Conservation (phyloP, 2,329 filamentous ascomycete genomes). For the Capronia coronata region DNA sequence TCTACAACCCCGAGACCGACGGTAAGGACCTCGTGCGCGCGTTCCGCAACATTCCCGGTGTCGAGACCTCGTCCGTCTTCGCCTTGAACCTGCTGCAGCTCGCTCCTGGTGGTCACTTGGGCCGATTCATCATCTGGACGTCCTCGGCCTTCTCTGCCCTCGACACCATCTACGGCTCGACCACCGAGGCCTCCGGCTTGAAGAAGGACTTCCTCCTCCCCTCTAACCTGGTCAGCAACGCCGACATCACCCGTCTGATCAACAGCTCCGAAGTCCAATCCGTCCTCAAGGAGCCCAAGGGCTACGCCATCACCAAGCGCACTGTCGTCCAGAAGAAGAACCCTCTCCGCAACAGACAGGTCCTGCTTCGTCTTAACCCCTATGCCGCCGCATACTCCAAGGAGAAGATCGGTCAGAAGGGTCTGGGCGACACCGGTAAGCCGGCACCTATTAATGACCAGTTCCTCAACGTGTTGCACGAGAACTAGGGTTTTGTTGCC, state of each 20-base stretch:
- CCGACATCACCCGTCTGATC: conserved; percentile 95
- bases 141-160: conserved; percentile 94
- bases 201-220: conserved; percentile 99
- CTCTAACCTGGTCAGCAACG: conserved; percentile 83
- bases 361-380: conserved; percentile 96
- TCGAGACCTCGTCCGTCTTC: conserved; percentile 92
- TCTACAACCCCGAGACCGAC: conserved; percentile 94
- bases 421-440: conserved; percentile 54
- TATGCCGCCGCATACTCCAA: conserved; percentile 88
- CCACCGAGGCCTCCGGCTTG: conserved; percentile 77
- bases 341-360: conserved; percentile 97
- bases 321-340: conserved; percentile 98
- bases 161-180: conserved; percentile 93
- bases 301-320: conserved; percentile 83
- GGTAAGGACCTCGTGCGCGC: conserved; percentile 88
- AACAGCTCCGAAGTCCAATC: conserved; percentile 98
- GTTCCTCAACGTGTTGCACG: conserved; percentile 49
- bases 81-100: conserved; percentile 98
- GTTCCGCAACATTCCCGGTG: conserved; percentile 98
- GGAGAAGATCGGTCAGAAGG: conserved; percentile 71
- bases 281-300: conserved; percentile 87
- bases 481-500: conserved; percentile 40
- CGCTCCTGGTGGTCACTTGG: conserved; percentile 95
- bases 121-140: conserved; percentile 98
- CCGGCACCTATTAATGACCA: conserved; percentile 48